Percentiles rank a stretch among this genome's conserved stretches.
Conservation (phyloP, 139 green algal genomes). For the Chlorella sp. region DNA sequence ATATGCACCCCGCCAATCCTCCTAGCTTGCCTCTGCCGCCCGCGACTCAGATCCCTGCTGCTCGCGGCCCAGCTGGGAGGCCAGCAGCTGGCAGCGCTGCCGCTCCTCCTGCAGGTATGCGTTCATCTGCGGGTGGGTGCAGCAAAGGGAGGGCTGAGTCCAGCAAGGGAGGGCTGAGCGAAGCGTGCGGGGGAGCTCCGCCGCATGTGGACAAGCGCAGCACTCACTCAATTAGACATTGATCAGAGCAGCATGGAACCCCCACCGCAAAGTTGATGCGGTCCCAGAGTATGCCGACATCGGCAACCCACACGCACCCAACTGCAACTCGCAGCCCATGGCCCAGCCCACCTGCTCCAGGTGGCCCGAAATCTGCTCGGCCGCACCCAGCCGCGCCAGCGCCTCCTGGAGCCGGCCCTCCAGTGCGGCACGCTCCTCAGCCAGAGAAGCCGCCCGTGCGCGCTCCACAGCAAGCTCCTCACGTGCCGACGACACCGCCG, state of each 20-base stretch:
- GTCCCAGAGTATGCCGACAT: no score
- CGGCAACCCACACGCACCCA: background rate
- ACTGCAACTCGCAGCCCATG: no score
- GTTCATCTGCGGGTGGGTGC: conserved; percentile 19
- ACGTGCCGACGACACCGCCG: background rate
- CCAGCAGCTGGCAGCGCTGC: conserved; percentile 25
- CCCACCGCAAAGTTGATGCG: no score
- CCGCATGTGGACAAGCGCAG: background rate
- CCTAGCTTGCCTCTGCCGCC: background rate
- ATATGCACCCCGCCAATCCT: no score
- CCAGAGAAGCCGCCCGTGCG: background rate
- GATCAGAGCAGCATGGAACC: no score
- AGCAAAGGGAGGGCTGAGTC: background rate
- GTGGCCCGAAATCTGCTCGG: conserved; percentile 26
- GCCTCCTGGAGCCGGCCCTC: conserved; percentile 22
- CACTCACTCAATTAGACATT: background rate
- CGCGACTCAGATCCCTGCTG: conserved; percentile 7
- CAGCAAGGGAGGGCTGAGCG: background rate
- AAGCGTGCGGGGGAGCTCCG: background rate
- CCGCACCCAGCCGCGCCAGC: conserved; percentile 5
- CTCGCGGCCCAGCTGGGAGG: background rate
- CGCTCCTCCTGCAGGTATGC: conserved; percentile 24
- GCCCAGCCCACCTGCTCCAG: conserved; percentile 12
- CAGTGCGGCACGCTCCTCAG: background rate
- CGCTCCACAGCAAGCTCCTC: conserved; percentile 17